These are phyloP conservation scores for Primulina eburnea DNA, from an alignment of 257 asterid genomes.

Conservation along the genomic window DNA sequence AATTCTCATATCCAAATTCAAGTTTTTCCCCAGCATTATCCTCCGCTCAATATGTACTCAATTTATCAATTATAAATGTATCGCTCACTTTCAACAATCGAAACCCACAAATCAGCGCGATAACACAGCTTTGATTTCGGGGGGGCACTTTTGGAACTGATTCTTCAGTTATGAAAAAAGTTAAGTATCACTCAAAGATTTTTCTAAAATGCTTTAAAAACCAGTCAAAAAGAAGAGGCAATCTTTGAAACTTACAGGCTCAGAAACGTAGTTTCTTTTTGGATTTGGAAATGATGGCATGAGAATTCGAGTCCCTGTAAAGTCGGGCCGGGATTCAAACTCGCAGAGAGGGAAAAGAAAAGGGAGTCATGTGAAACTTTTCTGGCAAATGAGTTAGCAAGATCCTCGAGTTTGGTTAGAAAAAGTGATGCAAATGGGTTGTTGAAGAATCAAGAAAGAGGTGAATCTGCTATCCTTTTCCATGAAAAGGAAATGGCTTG, in stretches of 20 bases:
- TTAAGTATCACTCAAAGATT: constrained; percentile 8
- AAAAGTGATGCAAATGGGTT: constrained; percentile 18
- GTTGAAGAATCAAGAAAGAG: constrained; percentile 22
- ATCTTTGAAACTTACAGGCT: constrained; percentile 50
- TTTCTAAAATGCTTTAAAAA: constrained; percentile 32
- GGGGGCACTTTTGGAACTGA: constrained; percentile 24
- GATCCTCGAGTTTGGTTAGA: constrained; percentile 36
- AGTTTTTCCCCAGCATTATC: constrained; percentile 59
- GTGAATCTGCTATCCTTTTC: constrained; percentile 44
- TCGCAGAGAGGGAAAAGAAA: constrained; percentile 57
- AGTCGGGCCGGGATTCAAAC: constrained; percentile 62
- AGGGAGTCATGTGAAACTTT: constrained; percentile 43
- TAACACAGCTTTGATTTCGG: constrained; percentile 4
- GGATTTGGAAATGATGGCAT: constrained; percentile 48
- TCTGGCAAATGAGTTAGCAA: constrained; percentile 33
- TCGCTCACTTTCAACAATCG: background rate
- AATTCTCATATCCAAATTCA: constrained; percentile 54
- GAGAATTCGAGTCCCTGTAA: constrained; percentile 57
- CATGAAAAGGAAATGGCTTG: constrained; percentile 49
- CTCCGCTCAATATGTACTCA: constrained; percentile 6
- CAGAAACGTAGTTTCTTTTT: constrained; percentile 26
- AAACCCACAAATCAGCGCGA: background rate
- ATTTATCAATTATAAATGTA: background rate
- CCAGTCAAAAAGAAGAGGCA: constrained; percentile 53
- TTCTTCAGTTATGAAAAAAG: constrained; percentile 20